These are phyloP conservation scores for Arabidopsis arenosa DNA, from an alignment of 345 rosid species.

Conservation along the genomic window DNA sequence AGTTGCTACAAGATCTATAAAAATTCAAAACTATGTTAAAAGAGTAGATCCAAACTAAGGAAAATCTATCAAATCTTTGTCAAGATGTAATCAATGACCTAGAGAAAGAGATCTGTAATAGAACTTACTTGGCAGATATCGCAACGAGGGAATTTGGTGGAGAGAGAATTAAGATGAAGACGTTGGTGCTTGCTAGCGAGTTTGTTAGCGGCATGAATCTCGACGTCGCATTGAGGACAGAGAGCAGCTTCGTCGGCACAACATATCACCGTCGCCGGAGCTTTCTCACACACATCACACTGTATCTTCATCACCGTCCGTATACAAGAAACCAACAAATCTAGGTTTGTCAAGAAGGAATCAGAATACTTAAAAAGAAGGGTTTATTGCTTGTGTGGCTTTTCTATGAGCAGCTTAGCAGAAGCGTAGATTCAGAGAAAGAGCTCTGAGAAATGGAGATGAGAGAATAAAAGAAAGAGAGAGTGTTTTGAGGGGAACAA, in stretches of 20 bases:
- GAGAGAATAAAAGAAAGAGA: background rate
- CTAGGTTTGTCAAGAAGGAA: background rate
- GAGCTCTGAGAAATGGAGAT: constrained; percentile 9
- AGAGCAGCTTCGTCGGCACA: constrained; percentile 99
- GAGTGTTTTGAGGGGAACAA: constrained; percentile 7
- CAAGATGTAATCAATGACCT: background rate
- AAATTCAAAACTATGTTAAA: background rate
- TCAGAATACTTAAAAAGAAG: background rate
- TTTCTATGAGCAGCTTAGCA: constrained; percentile 18
- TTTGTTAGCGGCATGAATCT: constrained; percentile 94
- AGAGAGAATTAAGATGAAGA: constrained; percentile 76
- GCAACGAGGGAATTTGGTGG: constrained; percentile 82
- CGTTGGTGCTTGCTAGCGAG: constrained; percentile 97
- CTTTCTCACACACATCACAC: constrained; percentile 97
- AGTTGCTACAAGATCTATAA: constrained; percentile 9
- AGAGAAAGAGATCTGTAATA: background rate
- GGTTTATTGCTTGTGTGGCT: background rate
- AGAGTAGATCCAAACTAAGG: background rate
- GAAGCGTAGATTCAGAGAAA: constrained; percentile 16
- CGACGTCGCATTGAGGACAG: constrained; percentile 78
- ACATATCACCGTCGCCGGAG: constrained; percentile 93
- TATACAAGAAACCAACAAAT: too few species aligned
- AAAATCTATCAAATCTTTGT: background rate
- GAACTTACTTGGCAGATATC: constrained; percentile 82
- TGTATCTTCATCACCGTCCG: constrained; percentile 58